Conservation (phyloP, 2,329 filamentous ascomycete genomes). For the Beauveria pseudobassiana region DNA sequence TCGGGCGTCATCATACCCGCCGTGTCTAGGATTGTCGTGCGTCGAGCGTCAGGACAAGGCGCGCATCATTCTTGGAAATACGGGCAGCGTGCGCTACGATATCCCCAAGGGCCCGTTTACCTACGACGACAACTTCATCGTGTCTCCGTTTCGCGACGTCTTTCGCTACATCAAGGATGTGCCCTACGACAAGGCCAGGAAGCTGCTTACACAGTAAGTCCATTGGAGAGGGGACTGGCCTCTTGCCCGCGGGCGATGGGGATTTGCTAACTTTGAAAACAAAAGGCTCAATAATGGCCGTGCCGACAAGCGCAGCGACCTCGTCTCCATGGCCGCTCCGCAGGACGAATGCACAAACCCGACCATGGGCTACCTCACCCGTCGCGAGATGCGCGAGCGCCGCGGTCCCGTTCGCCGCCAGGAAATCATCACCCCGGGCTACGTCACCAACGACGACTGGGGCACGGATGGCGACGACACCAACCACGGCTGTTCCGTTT, state of each 20-base stretch:
- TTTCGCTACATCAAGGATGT: slow-evolving; percentile 48
- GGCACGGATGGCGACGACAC: slow-evolving; percentile 50
- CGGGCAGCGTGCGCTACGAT: slow-evolving; percentile 54
- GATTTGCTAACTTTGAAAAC: background rate
- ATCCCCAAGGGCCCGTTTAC: slow-evolving; percentile 57
- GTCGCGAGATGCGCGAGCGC: slow-evolving; percentile 19
- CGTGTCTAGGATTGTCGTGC: slow-evolving; percentile 44
- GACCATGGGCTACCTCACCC: slow-evolving; percentile 20
- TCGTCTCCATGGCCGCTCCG: slow-evolving; percentile 28
- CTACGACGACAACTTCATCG: slow-evolving; percentile 43
- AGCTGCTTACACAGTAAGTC: slow-evolving; percentile 22
- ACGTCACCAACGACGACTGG: slow-evolving; percentile 50
- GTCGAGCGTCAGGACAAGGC: slow-evolving; percentile 40
- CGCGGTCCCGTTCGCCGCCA: slow-evolving; percentile 41
- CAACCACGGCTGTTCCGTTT: slow-evolving; percentile 37
- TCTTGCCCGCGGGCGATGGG: too few species aligned
- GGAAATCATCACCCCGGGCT: slow-evolving; percentile 39
- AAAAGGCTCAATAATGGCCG: slow-evolving; percentile 36
- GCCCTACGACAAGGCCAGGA: slow-evolving; percentile 36
- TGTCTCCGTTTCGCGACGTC: slow-evolving; percentile 45
- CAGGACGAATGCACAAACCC: slow-evolving; percentile 43
- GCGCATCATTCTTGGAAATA: slow-evolving; percentile 53
- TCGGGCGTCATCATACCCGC: slow-evolving; percentile 40
- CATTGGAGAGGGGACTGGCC: too few species aligned
- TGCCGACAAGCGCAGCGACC: slow-evolving; percentile 26